These are phyloP conservation scores for Cunninghamia lanceolata DNA, from an alignment of 75 land plant genomes.

Conservation along the genomic window DNA sequence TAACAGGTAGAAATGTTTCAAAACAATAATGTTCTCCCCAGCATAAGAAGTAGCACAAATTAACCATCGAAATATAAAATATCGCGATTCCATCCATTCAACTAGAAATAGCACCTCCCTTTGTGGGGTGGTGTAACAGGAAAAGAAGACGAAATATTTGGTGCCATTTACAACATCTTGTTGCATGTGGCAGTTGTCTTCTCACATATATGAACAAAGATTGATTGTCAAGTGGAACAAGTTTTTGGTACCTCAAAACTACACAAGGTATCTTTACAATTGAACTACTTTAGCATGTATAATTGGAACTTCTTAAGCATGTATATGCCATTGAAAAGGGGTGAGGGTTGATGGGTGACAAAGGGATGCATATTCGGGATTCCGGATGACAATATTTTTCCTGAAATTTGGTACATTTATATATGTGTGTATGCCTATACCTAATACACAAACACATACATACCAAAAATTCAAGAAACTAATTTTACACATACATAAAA, in stretches of 20 bases:
- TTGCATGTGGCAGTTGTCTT: not conserved
- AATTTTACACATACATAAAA: too few relatives aligned
- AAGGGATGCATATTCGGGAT: not conserved
- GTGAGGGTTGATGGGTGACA: not conserved
- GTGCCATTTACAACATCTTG: not conserved
- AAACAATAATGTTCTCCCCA: not conserved
- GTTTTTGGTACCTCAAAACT: too few relatives aligned
- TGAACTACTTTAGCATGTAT: not conserved
- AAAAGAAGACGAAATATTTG: not conserved
- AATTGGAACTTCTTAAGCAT: not conserved
- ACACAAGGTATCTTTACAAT: not conserved
- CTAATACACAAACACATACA: too few relatives aligned
- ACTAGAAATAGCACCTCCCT: not conserved
- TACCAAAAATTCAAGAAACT: too few relatives aligned
- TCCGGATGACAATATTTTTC: not conserved
- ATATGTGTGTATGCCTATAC: too few relatives aligned
- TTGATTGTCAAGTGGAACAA: not conserved
- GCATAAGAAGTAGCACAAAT: not conserved
- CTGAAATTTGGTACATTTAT: not conserved
- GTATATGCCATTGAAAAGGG: not conserved
- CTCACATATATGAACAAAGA: too few relatives aligned
- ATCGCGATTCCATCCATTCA: too few relatives aligned
- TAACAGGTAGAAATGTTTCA: not conserved
- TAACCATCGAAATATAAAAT: too few relatives aligned
- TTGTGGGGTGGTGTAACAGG: not conserved